A percentile compares a stretch with the other conserved stretches of the same genome.
phyloP scores from a whole-genome alignment of 257 asterid genomes.

The Nicotiana tomentosiformis region DNA sequence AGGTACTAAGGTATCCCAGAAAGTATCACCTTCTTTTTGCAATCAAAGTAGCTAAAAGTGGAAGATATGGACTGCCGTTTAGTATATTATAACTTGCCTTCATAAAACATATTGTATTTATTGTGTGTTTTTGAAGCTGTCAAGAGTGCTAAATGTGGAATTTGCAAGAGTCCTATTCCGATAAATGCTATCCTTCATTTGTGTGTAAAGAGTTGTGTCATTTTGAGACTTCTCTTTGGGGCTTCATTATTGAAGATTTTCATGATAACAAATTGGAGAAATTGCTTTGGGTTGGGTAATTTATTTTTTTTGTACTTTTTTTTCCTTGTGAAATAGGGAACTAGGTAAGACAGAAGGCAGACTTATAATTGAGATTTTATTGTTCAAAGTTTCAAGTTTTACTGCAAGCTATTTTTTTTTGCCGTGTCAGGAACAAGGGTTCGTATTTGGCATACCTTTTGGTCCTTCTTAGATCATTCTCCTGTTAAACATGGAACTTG shows the following conservation, averaged over 20 bases:
- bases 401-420: neutral
- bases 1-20: neutral
- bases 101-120: neutral
- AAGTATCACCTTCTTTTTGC: neutral
- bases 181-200: neutral
- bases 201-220: neutral
- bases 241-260: constrained; percentile 1
- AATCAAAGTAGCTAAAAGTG: neutral
- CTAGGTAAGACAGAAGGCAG: neutral
- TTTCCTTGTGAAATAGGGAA: neutral
- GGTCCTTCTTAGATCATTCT: neutral
- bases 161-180: neutral
- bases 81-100: neutral
- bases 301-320: neutral
- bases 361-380: neutral
- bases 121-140: neutral
- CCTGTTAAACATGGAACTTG: neutral
- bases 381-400: neutral
- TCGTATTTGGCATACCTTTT: neutral
- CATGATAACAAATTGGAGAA: neutral
- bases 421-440: neutral
- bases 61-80: neutral
- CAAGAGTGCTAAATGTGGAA: neutral
- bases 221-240: neutral
- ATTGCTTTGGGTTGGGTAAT: neutral